phyloP scores from a whole-genome alignment of 1,139 yeast species.

The Geotrichum cucujoidarum region DNA sequence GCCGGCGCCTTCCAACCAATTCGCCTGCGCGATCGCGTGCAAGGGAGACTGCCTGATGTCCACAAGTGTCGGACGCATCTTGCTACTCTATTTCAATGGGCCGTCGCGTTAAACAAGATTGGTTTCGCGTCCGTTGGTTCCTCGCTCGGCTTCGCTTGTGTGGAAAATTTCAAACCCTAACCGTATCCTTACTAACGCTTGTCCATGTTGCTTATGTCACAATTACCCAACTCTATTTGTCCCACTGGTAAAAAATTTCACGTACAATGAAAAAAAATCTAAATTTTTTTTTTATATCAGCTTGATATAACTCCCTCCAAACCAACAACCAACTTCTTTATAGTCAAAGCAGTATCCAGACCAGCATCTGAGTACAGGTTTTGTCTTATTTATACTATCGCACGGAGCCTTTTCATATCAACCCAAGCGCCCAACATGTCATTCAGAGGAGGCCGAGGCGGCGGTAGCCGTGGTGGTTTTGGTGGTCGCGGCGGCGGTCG shows the following conservation, averaged over 20 bases:
- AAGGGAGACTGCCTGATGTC: slow-evolving; percentile 23
- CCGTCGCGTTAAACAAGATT: neutral
- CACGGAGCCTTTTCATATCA: neutral
- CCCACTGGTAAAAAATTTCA: too few species aligned
- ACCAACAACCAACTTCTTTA: too few species aligned
- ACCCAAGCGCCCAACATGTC: slow-evolving; percentile 5
- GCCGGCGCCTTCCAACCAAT: slow-evolving; percentile 21
- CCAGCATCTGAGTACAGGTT: neutral
- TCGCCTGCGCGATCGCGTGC: slow-evolving; percentile 22
- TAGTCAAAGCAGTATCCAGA: neutral
- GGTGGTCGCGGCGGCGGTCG: slow-evolving; percentile 48
- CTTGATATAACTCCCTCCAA: neutral
- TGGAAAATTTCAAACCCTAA: neutral
- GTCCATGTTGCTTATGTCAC: neutral
- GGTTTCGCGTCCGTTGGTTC: too few species aligned
- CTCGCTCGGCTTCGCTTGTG: too few species aligned
- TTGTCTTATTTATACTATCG: too few species aligned
- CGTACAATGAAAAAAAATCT: neutral
- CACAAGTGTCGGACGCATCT: slow-evolving; percentile 18
- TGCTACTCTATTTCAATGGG: neutral
- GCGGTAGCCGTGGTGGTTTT: slow-evolving; percentile 31
- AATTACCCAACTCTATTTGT: neutral
- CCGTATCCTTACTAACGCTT: neutral
- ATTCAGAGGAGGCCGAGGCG: slow-evolving; percentile 39
- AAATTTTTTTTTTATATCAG: too few species aligned